Conservation (phyloP, 2,329 filamentous ascomycete genomes). For the Penicillium sp. region DNA sequence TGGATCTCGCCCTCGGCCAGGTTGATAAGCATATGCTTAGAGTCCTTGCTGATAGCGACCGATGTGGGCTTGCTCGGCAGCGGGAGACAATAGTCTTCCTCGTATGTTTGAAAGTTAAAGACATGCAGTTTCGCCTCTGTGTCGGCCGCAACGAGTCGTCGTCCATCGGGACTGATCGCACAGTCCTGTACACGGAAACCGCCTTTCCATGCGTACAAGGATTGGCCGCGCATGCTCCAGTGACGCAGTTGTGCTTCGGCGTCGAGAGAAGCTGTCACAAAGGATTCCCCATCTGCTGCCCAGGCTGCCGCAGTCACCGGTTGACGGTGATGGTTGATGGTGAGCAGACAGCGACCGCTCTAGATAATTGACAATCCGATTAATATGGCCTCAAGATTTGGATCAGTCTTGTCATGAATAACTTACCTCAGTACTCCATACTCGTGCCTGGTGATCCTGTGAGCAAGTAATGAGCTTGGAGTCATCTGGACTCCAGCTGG, state of each 20-base stretch:
- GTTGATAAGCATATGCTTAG: constrained; percentile 76
- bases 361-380: constrained; percentile 33
- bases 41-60: constrained; percentile 76
- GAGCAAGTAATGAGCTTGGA: constrained; percentile 79
- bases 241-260: constrained; percentile 63
- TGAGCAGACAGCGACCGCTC: constrained; percentile 61
- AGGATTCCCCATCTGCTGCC: constrained; percentile 70
- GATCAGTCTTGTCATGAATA: neutral
- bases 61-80: constrained; percentile 70
- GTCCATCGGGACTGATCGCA: constrained; percentile 75
- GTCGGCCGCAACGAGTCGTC: constrained; percentile 74
- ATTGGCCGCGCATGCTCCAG: constrained; percentile 63
- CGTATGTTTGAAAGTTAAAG: constrained; percentile 72
- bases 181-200: constrained; percentile 78
- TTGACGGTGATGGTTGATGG: constrained; percentile 69
- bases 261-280: constrained; percentile 76
- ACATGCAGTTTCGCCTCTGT: constrained; percentile 68
- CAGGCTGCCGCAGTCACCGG: constrained; percentile 89
- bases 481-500: constrained; percentile 92
- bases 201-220: constrained; percentile 63
- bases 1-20: constrained; percentile 72
- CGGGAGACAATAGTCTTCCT: constrained; percentile 70
- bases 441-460: constrained; percentile 65
- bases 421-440: constrained; percentile 70
- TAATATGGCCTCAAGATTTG: constrained; percentile 2